These are phyloP conservation scores for Lactifluus piperatus DNA, from an alignment of 768 basidiomycete species.

Conservation along the genomic window DNA sequence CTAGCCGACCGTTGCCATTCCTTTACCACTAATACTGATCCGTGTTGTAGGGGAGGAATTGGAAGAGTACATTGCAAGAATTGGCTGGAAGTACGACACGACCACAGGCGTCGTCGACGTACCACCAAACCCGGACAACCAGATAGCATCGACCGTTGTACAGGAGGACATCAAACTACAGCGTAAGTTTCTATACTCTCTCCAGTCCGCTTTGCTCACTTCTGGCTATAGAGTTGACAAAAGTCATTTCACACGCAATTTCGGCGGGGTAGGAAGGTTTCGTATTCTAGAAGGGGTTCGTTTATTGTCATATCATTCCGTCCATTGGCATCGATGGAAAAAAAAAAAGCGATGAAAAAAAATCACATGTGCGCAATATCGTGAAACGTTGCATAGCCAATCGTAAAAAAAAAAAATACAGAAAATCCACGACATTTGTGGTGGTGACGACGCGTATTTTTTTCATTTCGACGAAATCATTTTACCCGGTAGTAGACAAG, in stretches of 20 bases:
- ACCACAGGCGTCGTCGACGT: slow-evolving; percentile 50
- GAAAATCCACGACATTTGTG: background rate
- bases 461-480: background rate
- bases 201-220: slow-evolving; percentile 9
- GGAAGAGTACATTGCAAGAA: slow-evolving; percentile 47
- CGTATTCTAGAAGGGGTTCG: slow-evolving; percentile 1
- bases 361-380: background rate
- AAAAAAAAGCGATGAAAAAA: background rate
- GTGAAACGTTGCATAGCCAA: background rate
- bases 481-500: slow-evolving; percentile 24
- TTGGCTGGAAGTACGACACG: slow-evolving; percentile 58
- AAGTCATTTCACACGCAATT: slow-evolving; percentile 65
- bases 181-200: slow-evolving; percentile 41
- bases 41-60: slow-evolving; percentile 42
- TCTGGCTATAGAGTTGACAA: slow-evolving; percentile 49
- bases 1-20: background rate
- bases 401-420: background rate
- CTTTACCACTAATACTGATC: background rate
- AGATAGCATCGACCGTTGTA: slow-evolving; percentile 76
- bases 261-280: slow-evolving; percentile 38
- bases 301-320: background rate
- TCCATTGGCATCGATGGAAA: background rate
- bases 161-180: slow-evolving; percentile 76
- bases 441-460: background rate
- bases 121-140: slow-evolving; percentile 81